Evolutionary conservation across 306 rosid species (phyloP), one percentile per base, ranked within the genome.

Genomic region (Cucurbita argyrosperma): DNA sequence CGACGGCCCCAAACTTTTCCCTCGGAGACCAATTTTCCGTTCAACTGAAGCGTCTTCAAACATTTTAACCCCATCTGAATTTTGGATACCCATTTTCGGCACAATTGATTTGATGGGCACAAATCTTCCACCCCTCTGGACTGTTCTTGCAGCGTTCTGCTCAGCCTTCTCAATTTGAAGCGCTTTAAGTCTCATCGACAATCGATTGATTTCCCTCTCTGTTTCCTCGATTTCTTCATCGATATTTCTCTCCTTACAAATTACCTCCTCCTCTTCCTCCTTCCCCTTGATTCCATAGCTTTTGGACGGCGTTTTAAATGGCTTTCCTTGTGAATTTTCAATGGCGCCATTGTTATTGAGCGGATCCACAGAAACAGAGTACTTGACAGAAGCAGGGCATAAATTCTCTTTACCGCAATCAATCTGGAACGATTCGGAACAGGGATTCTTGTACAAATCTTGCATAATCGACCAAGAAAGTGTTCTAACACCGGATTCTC

Each of bases 1-100:
- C 53, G 85, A 62, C 46, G 96, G 95, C 11, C 99, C 90, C 74
- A 94, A 70, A 75, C 98, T 89, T 71, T 86, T 23, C 3, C 97
- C 99, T 76, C 92, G 75, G 67, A 90, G 80, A 30, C 66, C 72
- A 4, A 67, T 2, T 86, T 85, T 92, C 7, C 81, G 13, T 69
- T 71, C 45, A 23, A 60, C 49, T 21, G 77, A 74, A 47, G 82
- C 59, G 16, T 85, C 78, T 23, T 85, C 87, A 35, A 76, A 64
- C 80, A 65, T 83, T 71, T 80, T 81, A 68, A 23, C 67, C 19
- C 77, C 79, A 18, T 72, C 82, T 15, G 77, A 77, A 62, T 66
- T 75, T 70, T 79, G 80, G 10, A 13, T 57, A 50, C 81, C 64
- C 71, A 78, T 87, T 63, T 84, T 87, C 8, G 85, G 83, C 71